Base-by-base conservation (phyloP, 148 eudicot species). In the Silene latifolia region DNA sequence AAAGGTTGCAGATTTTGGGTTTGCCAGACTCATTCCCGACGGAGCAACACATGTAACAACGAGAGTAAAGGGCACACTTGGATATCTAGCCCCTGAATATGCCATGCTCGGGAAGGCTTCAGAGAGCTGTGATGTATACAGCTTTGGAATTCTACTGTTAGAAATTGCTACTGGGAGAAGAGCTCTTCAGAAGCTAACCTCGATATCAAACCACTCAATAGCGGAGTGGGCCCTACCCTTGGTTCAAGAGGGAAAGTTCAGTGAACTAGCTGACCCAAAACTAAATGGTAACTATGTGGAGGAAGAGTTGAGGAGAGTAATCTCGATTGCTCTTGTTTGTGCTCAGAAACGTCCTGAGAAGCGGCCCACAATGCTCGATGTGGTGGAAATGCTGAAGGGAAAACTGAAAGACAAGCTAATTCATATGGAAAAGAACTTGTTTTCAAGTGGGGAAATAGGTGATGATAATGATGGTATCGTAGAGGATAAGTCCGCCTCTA, bases 311-410 rank as follows among this genome's bases (percentile, higher is more conserved):
- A 89, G 80, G 67, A 85, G 92, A 60, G 60, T 89, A 3, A 72
- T 83, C n/a, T 56, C 81, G 35, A 79, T 90, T 71, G 98, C 85
- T 7, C 85, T 95, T 32, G 63, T 80, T 15, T 92, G 97, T 80
- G 88, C 93, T 11, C 89, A 89, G 7, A 89, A 63, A 74, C 69
- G 21, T 63, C 89, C 93, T 0, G 93, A 92, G 78, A 95, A 80
- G 82, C 86, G 98, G 69, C 98, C 93, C 6, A 88, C 84, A n/a
- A 95, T 95, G 87, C 82, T 85, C 20, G 89, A 90, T 69, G 98
- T 90, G 73, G 80, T 94, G 46, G 97, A 87, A 67, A 73, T 91
- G 29, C 79, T 90, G 59, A 90, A 87, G 80, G 98, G 93, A 64
- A 87, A 90, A 59, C 71, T 85, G 17, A 87, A 89, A 47, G 93